Base-by-base conservation (phyloP, 768 basidiomycete species). In the Amanita thiersii region DNA sequence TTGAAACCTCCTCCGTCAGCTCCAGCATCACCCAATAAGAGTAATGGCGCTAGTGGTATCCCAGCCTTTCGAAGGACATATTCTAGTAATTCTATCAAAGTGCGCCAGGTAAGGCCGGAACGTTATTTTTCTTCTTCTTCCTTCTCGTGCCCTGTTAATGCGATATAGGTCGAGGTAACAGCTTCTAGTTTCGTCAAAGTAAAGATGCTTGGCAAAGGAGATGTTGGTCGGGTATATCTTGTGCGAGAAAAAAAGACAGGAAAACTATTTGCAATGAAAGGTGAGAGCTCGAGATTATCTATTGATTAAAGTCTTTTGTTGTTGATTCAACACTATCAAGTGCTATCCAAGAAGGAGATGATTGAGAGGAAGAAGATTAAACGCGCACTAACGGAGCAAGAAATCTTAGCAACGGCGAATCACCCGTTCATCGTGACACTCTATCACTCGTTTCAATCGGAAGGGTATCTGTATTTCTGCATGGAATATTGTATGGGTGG, bases 401-500 rank as follows among this genome's bases (percentile, higher is more conserved):
- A 98, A 63, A 99, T 99, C 51, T 76, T 99, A 31, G 94, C 94
- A 6, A 94, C 93, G 17, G 89, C 96, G 23, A 99, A 99, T 56
- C 96, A 98, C 59, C 96, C 96, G 1, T 99, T 99, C 73, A 99
- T 99, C 64, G 94, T 99, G 54, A 98, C 96, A 18, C 79, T 99
- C 26, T 87, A 97, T 64, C 96, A 99, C 64, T 97, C 94, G 3
- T 99, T 99, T 70, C 96, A 99, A 65, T 97, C 92, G 10, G 89
- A 93, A 53, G 86, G 89, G 45, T 96, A 96, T 63, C 79, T 99
- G 20, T 99, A 97, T 64, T 94, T 98, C 61, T 96, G 92, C 72
- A 92, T 91, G 89, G 89, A 97, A 64, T 98, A 97, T 64, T 99
- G 96, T 66, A 93, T 96, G 89, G 79, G 96, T 25, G 96, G 96